Percentiles rank a stretch among this genome's conserved stretches.
phyloP scores from a whole-genome alignment of 306 rosid genomes.

The Trifolium dubium region DNA sequence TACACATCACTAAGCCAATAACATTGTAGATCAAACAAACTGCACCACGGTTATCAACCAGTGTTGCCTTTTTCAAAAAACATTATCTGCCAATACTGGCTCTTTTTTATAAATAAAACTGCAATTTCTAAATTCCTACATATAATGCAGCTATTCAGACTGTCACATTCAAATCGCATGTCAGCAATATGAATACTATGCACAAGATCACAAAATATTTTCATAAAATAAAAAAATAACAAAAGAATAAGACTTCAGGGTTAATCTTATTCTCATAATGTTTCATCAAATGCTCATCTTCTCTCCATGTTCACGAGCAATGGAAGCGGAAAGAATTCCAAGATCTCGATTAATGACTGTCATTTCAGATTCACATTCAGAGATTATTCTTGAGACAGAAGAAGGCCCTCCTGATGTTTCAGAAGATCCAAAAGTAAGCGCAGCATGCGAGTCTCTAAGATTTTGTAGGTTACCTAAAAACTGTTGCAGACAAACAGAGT shows the following conservation, averaged over 20 bases:
- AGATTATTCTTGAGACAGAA: constrained; percentile 80
- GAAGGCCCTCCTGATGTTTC: constrained; percentile 90
- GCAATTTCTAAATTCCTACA: neutral
- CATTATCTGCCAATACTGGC: neutral
- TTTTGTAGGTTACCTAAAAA: constrained; percentile 86
- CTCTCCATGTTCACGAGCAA: constrained; percentile 78
- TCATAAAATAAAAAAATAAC: neutral
- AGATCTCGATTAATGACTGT: constrained; percentile 88
- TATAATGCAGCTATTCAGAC: neutral
- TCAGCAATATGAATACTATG: constrained; percentile 36
- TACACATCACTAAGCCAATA: neutral
- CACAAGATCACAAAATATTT: neutral
- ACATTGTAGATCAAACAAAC: neutral
- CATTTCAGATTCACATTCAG: constrained; percentile 88
- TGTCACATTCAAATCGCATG: constrained; percentile 20
- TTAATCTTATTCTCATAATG: constrained; percentile 22
- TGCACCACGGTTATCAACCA: neutral
- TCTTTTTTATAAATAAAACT: neutral
- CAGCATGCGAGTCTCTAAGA: constrained; percentile 90
- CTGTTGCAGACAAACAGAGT: constrained; percentile 51
- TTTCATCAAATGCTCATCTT: constrained; percentile 54
- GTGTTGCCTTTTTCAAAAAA: neutral
- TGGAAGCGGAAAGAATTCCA: constrained; percentile 94
- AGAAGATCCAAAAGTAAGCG: constrained; percentile 84
- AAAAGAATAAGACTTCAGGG: constrained; percentile 25